Evolutionary conservation across 2,329 filamentous ascomycete species (phyloP), one percentile per base, ranked within the genome.

Genomic region (Xylaria sp.): DNA sequence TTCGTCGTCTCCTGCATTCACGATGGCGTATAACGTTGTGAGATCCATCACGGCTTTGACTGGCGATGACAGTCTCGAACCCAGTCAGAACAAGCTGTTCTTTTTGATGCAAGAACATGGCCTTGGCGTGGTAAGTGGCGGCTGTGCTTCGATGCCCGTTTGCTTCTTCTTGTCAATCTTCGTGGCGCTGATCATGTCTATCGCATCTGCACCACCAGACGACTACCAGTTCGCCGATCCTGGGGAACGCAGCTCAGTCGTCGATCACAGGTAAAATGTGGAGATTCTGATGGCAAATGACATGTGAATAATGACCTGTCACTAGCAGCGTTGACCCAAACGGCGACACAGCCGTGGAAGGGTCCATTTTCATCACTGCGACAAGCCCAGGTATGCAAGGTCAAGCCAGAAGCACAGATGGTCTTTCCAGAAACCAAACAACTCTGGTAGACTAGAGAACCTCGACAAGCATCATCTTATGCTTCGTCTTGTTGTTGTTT

Each of bases 71-170:
- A 68, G 71, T 34, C 71, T 68, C 55, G 68, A 72, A 62, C 68
- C 70, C 37, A 71, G 69, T 50, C 70, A 71, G 51, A 62, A 58
- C 4, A 55, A 66, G 50, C 59, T 72, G 35, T 56, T 66, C 4
- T 61, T 59, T 46, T 58, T 64, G 16, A 65, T 68, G 35, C 57
- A 60, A 11, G 57, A 68, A 39, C 66, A 71, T 61, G 68, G 66
- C 23, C 60, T 71, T 19, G 70, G 70, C 34, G 62, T 69, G 63
- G 70, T 72, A 62, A 68, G 70, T 67, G 54, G 39, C 51, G 44
- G 5, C 49, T 30, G 58, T 61, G 53, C 56, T 49, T 58, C 57
- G 59, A 57, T 48, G n/a, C 10, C 34, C 39, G 34, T 56, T 30
- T 30, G 23, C 23, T 30, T 30, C 23, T 30, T 30, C 23, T 30